These are phyloP conservation scores for Boletus reticuloceps DNA, from an alignment of 768 basidiomycete genomes.

Conservation along the genomic window DNA sequence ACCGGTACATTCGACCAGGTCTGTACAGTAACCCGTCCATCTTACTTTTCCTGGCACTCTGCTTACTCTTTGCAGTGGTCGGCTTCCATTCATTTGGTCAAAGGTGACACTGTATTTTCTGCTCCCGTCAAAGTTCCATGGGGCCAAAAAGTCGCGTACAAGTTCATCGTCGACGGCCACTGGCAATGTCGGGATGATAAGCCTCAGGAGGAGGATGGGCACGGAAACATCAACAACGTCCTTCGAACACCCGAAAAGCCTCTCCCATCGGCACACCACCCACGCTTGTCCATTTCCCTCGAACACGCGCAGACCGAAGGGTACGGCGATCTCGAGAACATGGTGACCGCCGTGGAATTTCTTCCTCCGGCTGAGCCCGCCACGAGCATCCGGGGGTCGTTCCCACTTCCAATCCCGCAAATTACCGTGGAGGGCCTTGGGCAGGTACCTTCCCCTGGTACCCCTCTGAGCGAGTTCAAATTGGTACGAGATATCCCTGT, in stretches of 20 bases:
- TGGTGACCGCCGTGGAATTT: conserved; percentile 28
- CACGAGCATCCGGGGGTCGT: background rate
- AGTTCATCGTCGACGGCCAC: conserved; percentile 74
- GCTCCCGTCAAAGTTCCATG: conserved; percentile 56
- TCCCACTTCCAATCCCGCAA: conserved; percentile 18
- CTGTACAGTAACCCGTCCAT: conserved; percentile 26
- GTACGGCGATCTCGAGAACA: conserved; percentile 16
- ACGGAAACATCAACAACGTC: conserved; percentile 73
- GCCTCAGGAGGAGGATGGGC: conserved; percentile 58
- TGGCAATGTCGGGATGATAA: conserved; percentile 56
- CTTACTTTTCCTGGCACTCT: background rate
- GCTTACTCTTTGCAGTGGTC: conserved; percentile 50
- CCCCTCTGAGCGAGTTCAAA: conserved; percentile 28
- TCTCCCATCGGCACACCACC: background rate
- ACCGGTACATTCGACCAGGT: conserved; percentile 82
- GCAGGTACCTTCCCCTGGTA: conserved; percentile 29
- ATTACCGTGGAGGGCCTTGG: conserved; percentile 13
- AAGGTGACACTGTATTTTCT: conserved; percentile 53
- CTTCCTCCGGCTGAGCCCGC: conserved; percentile 11
- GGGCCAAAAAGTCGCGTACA: conserved; percentile 65
- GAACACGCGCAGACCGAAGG: background rate
- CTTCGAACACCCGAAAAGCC: conserved; percentile 52
- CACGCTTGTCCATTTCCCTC: conserved; percentile 15
- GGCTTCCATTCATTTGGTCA: conserved; percentile 51
- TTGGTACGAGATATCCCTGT: conserved; percentile 9